Evolutionary conservation across 352 stramenopile genomes (phyloP), one percentile per base, ranked within the genome.

Genomic region (Pythium monospermum): DNA sequence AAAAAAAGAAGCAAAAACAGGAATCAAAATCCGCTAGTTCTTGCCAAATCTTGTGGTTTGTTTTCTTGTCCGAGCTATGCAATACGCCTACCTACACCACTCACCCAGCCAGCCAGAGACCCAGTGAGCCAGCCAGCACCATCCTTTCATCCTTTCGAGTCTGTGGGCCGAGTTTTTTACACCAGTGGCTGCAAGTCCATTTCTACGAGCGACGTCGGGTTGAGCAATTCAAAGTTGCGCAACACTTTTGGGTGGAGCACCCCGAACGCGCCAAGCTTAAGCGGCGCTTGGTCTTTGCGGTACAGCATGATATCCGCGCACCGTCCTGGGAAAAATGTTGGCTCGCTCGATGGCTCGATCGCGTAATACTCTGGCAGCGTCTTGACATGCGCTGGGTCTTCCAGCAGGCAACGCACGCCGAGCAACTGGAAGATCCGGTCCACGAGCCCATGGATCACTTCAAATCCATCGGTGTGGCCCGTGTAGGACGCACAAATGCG

Each of bases 371-470:
- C 86, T 46, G 87, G 76, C 39, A 93, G 78, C 44, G 69, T 61
- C 16, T 61, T 51, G 16, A 89, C 76, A 28, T 70, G 64, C 35
- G 73, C 78, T 36, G 82, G 55, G 70, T 81, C 73, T 75, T 92
- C 60, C 25, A 91, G 56, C 49, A 73, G 53, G 23, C 65, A 90
- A 37, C 74, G 79, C 31, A 99, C 89, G 57, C 98, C 96, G 32
- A 98, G 83, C 23, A 99, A 71, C 61, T 96, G 91, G 95, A 99
- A 99, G 66, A 99, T 91, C 37, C 96, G 85, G 76, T 99, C 96
- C 35, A 99, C 91, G 23, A 99, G 85, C 35, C 97, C 97, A 73
- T 99, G 97, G 52, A 99, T 98, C 19, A 99, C 94, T 70, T 99
- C 97, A 64, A 99, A 99, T 41, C 96, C 96, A 35, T 98, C 94